Evolutionary conservation across 2,329 filamentous ascomycete species (phyloP).

Genomic region (Colletotrichum theobromicola): DNA sequence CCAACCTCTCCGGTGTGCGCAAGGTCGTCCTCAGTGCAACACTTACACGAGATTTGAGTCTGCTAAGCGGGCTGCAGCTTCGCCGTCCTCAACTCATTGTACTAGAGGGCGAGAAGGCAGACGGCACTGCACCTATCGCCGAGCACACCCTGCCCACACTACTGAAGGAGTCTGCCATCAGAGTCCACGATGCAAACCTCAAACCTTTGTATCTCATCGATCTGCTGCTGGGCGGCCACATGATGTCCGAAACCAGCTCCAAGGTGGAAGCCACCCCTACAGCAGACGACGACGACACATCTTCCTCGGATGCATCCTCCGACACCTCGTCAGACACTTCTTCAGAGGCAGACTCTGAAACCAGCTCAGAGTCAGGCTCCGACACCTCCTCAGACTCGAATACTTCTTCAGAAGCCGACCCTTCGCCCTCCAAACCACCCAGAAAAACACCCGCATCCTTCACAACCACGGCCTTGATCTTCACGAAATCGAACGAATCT

Average conservation of each 20-base stretch:
- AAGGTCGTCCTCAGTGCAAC: constrained; percentile 93
- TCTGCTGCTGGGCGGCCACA: constrained; percentile 66
- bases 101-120: constrained; percentile 60
- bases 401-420: constrained; percentile 17
- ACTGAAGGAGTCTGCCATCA: constrained; percentile 70
- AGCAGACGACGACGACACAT: constrained; percentile 27
- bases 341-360: constrained; percentile 26
- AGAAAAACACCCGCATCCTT: constrained; percentile 24
- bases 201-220: constrained; percentile 88
- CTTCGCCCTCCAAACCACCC: constrained; percentile 4
- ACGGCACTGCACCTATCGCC: constrained; percentile 44
- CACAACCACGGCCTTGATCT: constrained; percentile 70
- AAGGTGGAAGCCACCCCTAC: constrained; percentile 6
- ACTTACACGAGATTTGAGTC: constrained; percentile 85
- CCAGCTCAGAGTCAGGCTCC: constrained; percentile 37
- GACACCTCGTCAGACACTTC: constrained; percentile 38
- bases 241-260: constrained; percentile 33
- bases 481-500: constrained; percentile 89
- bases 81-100: constrained; percentile 77
- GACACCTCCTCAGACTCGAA: constrained; percentile 37
- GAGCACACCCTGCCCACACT: constrained; percentile 64
- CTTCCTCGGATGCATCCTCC: constrained; percentile 34
- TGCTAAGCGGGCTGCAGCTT: constrained; percentile 76
- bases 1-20: constrained; percentile 61
- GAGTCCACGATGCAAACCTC: constrained; percentile 70